A percentile compares a stretch with the other conserved stretches of the same genome.
Evolutionary conservation across 805 yeast species (phyloP).

Genomic region (Diddensiella transvaalensis): DNA sequence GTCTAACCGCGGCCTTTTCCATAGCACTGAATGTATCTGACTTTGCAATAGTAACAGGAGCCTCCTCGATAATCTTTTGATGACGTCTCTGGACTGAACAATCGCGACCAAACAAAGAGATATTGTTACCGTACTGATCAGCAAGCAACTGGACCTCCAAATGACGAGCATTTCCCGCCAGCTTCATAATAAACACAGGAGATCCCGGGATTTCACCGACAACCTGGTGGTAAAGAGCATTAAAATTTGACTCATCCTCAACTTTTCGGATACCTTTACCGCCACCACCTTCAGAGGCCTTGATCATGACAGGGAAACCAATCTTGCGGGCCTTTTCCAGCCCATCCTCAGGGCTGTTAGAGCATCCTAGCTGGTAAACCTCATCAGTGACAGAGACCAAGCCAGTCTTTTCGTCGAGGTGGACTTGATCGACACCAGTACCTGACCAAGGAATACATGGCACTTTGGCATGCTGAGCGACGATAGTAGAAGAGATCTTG

Average conservation of each 20-base stretch:
- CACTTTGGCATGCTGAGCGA: constrained; percentile 96
- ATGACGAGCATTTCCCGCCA: constrained; percentile 97
- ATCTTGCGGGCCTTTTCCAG: constrained; percentile 75
- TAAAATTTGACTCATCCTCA: constrained; percentile 75
- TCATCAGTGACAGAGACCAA: constrained; percentile 87
- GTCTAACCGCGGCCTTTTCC: constrained; percentile 97
- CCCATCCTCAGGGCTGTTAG: constrained; percentile 83
- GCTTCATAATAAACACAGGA: constrained; percentile 95
- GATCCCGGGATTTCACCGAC: constrained; percentile 98
- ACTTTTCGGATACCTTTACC: constrained; percentile 99
- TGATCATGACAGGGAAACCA: constrained; percentile 98
- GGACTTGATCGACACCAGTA: constrained; percentile 86
- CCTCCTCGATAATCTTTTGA: constrained; percentile 98
- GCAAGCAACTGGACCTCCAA: constrained; percentile 97
- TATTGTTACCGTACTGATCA: constrained; percentile 97
- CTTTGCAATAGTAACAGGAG: constrained; percentile 94
- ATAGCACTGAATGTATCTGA: constrained; percentile 78
- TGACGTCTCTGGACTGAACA: constrained; percentile 99
- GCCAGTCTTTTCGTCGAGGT: constrained; percentile 61
- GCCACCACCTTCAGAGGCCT: constrained; percentile 99
- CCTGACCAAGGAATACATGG: constrained; percentile 99
- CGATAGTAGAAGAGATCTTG: constrained; percentile 95
- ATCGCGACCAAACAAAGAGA: constrained; percentile 96
- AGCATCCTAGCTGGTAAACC: constrained; percentile 85
- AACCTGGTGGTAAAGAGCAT: constrained; percentile 81